Evolutionary conservation across 192 early-diverging fungal species (phyloP), one percentile per base, ranked within the genome.

Genomic region (Mortierella alpina): DNA sequence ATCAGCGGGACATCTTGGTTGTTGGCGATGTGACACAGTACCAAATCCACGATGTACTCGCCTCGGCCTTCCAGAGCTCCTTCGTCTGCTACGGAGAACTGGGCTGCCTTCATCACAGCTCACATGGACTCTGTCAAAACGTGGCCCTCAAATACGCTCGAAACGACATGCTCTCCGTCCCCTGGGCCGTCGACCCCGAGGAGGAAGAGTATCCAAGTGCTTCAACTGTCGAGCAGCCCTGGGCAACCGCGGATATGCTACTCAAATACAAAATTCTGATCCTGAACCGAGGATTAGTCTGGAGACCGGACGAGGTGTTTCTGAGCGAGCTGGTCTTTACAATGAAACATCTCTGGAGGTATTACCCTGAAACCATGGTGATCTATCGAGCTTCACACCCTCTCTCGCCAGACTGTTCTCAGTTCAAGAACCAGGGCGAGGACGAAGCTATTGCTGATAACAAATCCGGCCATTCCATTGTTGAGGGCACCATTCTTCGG

Each of bases 51-150:
- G 88, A 90, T 40, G 63, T 90, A 14, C 49, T 88, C 4, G 20
- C 87, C 22, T 82, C 86, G 71, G 72, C 83, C 49, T 84, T 90
- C 46, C 54, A 85, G 40, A 85, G 83, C 41, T 82, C 78, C 5
- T 84, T 85, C 6, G 82, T 70, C 52, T 90, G 88, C 58, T 90
- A 84, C 75, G 88, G 88, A 14, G 88, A 88, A 65, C 71, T 83
- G 10, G 75, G 79, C 17, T 90, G 88, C 63, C 83, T 87, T 68
- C 79, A 73, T 13, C 83, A 84, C 56, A 45, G 54, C 7, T 40
- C 74, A 6, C 78, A 75, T 66, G 63, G 69, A 41, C 69, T 79
- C 58, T 79, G 76, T 53, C 44, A 22, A 0, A 54, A 46, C 23
- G 63, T 72, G 2, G 68, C 52, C 11, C 56, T 79, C 64, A 79